Evolutionary conservation across 2,329 filamentous ascomycete genomes (phyloP), one percentile per base, ranked within the genome.

Genomic region (Pestalotiopsis sp.): DNA sequence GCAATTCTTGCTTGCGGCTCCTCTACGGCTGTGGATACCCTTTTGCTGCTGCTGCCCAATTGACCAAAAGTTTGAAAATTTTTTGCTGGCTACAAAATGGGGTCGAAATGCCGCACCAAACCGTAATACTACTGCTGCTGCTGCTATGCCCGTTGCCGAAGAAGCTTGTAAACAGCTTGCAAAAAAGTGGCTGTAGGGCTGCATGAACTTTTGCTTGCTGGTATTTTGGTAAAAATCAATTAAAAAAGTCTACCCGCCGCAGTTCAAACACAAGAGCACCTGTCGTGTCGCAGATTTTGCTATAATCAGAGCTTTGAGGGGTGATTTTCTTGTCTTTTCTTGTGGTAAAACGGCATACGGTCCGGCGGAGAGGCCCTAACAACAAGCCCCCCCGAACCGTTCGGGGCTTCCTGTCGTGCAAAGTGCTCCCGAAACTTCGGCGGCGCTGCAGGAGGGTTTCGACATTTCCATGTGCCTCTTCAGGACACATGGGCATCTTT

Each of bases 21-120:
- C 45, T 52, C 45, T 52, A 52, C 38, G 38, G 49, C 38, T 59
- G 65, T 67, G 65, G 65, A 67, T 59, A 52, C 31, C 61, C 41
- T 67, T 59, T 25, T 41, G 65, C 65, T 67, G 65, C 65, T 59
- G 65, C 65, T 67, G 65, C 65, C 65, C 52, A 38, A 59, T 67
- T 41, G 36, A n/a, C 65, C 52, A 67, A 67, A 41, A 36, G 52
- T 67, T 67, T 67, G 56, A 61, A 67, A 67, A 67, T 5, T 6
- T 20, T 67, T 67, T 67, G 49, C 52, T 67, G 65, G 38, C n/a
- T 52, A 52, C 45, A 52, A 52, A 52, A 52, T 52, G 45, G 45
- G 65, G 58, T n/a, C 25, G 58, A 67, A 67, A 38, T 39, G 65
- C 52, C 65, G 65, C 65, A 59, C 52, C 31, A 36, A 39, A 36